Evolutionary conservation across 1,284 basidiomycete genomes (phyloP), one percentile per base, ranked within the genome.

Genomic region (Austroboletus novae-zelandiae): DNA sequence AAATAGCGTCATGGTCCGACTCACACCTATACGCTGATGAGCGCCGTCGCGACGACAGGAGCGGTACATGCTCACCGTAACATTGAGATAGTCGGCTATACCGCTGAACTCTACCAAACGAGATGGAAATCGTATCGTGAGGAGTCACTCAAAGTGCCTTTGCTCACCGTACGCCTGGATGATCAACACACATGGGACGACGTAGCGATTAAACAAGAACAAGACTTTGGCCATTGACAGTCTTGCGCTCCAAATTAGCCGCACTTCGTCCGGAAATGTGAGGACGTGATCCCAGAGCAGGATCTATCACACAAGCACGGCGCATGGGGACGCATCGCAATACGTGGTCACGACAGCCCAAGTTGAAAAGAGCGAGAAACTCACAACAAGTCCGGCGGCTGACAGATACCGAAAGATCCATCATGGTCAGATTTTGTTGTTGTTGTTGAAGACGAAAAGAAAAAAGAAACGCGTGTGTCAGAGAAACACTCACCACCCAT

Each of bases 231-330:
- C 67, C 10, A 68, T 53, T 1, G 71, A 71, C 31, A 64, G 61
- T 45, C 54, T 69, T 0, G 76, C 74, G 9, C 60, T 67, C 78
- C 79, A 80, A 18, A 80, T 67, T 29, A 74, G 60, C 47, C 67
- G 53, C 15, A 78, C 67, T 61, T 80, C 78, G 29, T 76, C 73
- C 17, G 64, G 61, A 18, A 80, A 64, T 0, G 76, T 74, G 40
- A 80, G 59, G 25, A 74, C 40, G 52, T 80, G 75, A 53, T 80
- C 76, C 58, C 77, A 80, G 29, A 80, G 54, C n/a, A 79, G 60
- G 34, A 76, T 56, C 74, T 76, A 35, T 23, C 20, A 23, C 20
- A 23, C 7, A 25, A 35, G 35, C 20, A 25, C 2, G 4, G 13
- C 37, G 37, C n/a, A 18, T 36, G 35, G 7, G 5, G 29, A 27